Percentiles rank a stretch among this genome's conserved stretches.
These are phyloP conservation scores for Apiospora arundinis DNA, from an alignment of 2,329 filamentous ascomycete species.

Conservation along the genomic window DNA sequence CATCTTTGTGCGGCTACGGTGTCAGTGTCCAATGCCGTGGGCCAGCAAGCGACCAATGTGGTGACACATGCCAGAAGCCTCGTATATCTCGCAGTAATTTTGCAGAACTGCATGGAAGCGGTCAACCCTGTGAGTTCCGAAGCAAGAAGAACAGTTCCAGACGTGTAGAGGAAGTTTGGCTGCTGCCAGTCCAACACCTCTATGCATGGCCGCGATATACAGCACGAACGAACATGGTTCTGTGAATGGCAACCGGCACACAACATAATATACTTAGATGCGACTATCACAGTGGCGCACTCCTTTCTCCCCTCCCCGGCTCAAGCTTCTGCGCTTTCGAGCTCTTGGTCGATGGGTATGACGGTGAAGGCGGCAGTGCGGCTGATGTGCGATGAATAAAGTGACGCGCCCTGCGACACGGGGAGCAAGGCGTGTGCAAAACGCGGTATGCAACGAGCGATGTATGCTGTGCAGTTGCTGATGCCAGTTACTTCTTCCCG, in stretches of 20 bases:
- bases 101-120: neutral
- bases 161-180: neutral
- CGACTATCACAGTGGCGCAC: neutral
- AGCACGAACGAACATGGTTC: neutral
- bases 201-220: neutral
- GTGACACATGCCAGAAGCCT: conserved; percentile 27
- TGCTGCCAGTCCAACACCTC: neutral
- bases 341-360: neutral
- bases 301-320: neutral
- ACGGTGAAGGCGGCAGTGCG: neutral
- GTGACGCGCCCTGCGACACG: neutral
- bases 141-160: neutral
- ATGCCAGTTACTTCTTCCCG: neutral
- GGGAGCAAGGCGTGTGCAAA: neutral
- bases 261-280: neutral
- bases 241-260: neutral
- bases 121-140: neutral
- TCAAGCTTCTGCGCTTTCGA: neutral
- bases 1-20: conserved; percentile 28
- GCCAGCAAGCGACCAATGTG: conserved; percentile 28
- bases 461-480: neutral
- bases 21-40: conserved; percentile 32
- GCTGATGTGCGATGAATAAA: neutral
- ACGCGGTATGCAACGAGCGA: neutral
- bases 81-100: conserved; percentile 19